A percentile compares a stretch with the other conserved stretches of the same genome.
These are phyloP conservation scores for Metschnikowia sp. DNA, from an alignment of 805 yeast genomes.

Conservation along the genomic window DNA sequence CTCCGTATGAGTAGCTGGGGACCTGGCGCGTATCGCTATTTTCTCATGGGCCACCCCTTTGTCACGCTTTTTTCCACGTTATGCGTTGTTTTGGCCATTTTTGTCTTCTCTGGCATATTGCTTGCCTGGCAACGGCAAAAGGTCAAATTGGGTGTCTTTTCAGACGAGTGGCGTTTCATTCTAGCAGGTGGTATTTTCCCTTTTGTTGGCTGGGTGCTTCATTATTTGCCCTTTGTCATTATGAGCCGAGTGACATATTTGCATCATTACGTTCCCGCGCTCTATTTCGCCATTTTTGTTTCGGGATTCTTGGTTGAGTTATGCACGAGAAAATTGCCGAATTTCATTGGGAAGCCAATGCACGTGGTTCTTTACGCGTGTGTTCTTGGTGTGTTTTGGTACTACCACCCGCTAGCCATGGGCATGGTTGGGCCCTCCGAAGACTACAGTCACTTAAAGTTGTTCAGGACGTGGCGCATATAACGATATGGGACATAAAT, in stretches of 20 bases:
- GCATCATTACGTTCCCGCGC: constrained; percentile 45
- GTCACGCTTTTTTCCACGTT: constrained; percentile 57
- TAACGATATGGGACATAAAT: too few relatives aligned
- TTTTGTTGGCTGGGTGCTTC: constrained; percentile 38
- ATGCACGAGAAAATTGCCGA: constrained; percentile 17
- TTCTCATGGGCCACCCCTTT: constrained; percentile 63
- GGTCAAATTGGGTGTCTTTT: constrained; percentile 20
- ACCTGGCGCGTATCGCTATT: constrained; percentile 55
- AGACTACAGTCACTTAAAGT: constrained; percentile 9
- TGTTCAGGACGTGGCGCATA: constrained; percentile 13
- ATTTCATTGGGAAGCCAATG: constrained; percentile 8
- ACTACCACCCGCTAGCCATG: constrained; percentile 15
- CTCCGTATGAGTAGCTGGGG: constrained; percentile 76
- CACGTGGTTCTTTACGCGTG: constrained; percentile 9
- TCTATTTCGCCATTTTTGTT: constrained; percentile 30
- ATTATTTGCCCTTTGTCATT: constrained; percentile 37
- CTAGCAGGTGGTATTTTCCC: constrained; percentile 35
- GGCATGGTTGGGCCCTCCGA: constrained; percentile 15
- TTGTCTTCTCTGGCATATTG: constrained; percentile 18
- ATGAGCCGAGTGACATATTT: constrained; percentile 45
- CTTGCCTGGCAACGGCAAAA: constrained; percentile 35
- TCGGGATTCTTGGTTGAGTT: constrained; percentile 22
- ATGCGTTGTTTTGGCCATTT: constrained; percentile 20
- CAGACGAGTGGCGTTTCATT: constrained; percentile 25
- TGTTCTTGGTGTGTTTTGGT: constrained; percentile 15